Evolutionary conservation across 1,139 yeast genomes (phyloP).

Genomic region (Taphrina flavorubra): DNA sequence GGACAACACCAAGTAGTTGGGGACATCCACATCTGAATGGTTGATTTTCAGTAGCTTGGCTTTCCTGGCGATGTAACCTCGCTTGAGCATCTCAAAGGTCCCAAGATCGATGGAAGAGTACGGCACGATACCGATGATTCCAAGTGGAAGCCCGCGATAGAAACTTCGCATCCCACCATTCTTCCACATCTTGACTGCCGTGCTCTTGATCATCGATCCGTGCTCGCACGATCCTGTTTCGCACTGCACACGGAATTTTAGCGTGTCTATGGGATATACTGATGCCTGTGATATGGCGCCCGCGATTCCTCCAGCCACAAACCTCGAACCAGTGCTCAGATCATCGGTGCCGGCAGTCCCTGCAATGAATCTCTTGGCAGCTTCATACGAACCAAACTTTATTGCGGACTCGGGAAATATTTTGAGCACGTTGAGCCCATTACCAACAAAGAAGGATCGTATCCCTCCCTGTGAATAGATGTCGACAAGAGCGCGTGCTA

Average conservation of each 20-base stretch:
- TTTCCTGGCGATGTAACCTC: slow-evolving; percentile 69
- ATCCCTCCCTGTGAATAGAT: slow-evolving; percentile 89
- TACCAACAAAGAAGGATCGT: slow-evolving; percentile 87
- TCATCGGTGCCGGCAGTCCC: slow-evolving; percentile 77
- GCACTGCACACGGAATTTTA: slow-evolving; percentile 59
- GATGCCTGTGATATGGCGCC: slow-evolving; percentile 92
- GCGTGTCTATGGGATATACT: slow-evolving; percentile 94
- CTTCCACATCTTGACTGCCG: slow-evolving; percentile 75
- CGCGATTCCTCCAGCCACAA: slow-evolving; percentile 92
- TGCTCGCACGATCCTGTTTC: slow-evolving; percentile 49
- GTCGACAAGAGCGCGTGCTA: slow-evolving; percentile 77
- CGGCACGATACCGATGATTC: slow-evolving; percentile 93
- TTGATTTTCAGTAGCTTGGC: slow-evolving; percentile 61
- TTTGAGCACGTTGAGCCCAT: slow-evolving; percentile 88
- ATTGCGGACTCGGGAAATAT: slow-evolving; percentile 98
- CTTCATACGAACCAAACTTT: slow-evolving; percentile 94
- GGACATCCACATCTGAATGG: slow-evolving; percentile 71
- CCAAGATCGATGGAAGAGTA: slow-evolving; percentile 96
- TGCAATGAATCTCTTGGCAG: slow-evolving; percentile 79
- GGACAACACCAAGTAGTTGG: slow-evolving; percentile 78
- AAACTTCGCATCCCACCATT: slow-evolving; percentile 81
- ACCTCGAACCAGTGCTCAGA: slow-evolving; percentile 77
- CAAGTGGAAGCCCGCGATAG: slow-evolving; percentile 85
- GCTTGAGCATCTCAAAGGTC: slow-evolving; percentile 83
- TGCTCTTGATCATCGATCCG: slow-evolving; percentile 50